Conservation (phyloP, 495 filamentous ascomycete species). For the Xylaria flabelliformis region DNA sequence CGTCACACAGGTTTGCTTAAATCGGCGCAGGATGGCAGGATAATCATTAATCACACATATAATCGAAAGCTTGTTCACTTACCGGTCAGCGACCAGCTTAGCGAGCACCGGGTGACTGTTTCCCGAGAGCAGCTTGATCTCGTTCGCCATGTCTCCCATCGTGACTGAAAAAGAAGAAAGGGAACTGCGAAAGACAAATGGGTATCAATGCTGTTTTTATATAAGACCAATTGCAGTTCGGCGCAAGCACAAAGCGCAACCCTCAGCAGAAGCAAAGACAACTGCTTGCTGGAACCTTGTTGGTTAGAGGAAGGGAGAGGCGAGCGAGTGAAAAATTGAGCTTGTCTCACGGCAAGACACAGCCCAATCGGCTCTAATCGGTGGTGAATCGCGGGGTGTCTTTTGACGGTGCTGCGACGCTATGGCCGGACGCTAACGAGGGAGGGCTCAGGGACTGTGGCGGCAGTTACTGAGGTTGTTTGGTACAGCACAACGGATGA, state of each 20-base stretch:
- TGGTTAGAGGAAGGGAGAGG: conserved; percentile 5
- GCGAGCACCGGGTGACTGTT: conserved; percentile 94
- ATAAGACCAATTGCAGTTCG: conserved; percentile 19
- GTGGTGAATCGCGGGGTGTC: conserved; percentile 25
- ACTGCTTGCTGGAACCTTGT: conserved; percentile 16
- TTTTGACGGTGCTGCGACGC: conserved; percentile 4
- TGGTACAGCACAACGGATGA: background rate
- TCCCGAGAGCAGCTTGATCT: conserved; percentile 94
- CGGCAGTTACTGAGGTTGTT: background rate
- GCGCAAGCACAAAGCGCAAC: conserved; percentile 2
- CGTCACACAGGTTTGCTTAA: background rate
- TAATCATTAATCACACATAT: background rate
- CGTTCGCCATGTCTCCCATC: conserved; percentile 70
- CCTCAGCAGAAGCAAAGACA: conserved; percentile 18
- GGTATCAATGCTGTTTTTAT: conserved; percentile 19
- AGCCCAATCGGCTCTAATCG: conserved; percentile 28
- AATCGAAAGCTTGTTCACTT: conserved; percentile 35
- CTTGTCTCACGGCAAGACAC: conserved; percentile 9
- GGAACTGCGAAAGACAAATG: background rate
- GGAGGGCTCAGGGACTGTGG: background rate
- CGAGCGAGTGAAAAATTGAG: conserved; percentile 22
- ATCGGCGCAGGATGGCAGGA: background rate
- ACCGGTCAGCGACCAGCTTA: conserved; percentile 90
- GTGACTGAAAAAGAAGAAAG: conserved; percentile 28
- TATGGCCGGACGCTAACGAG: conserved; percentile 10